A percentile compares a stretch with the other conserved stretches of the same genome.
Evolutionary conservation across 1,284 basidiomycete species (phyloP).

Genomic region (Athelia sp.): DNA sequence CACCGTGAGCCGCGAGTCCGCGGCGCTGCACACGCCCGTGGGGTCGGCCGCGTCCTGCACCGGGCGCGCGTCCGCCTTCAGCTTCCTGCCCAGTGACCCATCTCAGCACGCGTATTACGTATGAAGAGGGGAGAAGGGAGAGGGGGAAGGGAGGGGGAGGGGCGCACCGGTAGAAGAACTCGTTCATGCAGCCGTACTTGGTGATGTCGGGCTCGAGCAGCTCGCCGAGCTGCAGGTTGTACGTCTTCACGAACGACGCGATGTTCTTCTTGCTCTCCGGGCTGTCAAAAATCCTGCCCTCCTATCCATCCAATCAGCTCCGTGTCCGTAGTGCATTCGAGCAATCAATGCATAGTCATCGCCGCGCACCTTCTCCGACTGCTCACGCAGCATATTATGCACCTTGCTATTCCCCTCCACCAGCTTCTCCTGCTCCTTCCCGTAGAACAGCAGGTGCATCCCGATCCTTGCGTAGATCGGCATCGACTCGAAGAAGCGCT

Average conservation of each 20-base stretch:
- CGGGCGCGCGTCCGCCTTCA: conserved; percentile 63
- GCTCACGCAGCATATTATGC: conserved; percentile 56
- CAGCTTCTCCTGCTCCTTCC: conserved; percentile 45
- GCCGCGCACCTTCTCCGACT: conserved; percentile 54
- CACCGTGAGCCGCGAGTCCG: conserved; percentile 74
- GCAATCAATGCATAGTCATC: background rate
- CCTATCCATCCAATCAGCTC: conserved; percentile 20
- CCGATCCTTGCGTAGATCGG: conserved; percentile 70
- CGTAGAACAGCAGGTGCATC: conserved; percentile 79
- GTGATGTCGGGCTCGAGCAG: conserved; percentile 59
- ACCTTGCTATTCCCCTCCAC: conserved; percentile 52
- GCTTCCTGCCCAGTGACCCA: conserved; percentile 34
- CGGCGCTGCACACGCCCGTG: conserved; percentile 55
- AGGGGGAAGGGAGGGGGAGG: too few species aligned
- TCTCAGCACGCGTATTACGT: background rate
- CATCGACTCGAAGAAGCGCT: conserved; percentile 77
- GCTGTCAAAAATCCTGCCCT: conserved; percentile 53
- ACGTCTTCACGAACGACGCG: conserved; percentile 70
- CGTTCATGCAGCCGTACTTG: conserved; percentile 72
- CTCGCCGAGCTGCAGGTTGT: conserved; percentile 59
- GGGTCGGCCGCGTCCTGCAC: conserved; percentile 56
- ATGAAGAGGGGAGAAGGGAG: background rate
- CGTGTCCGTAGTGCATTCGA: background rate
- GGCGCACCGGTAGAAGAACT: conserved; percentile 68
- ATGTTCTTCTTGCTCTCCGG: conserved; percentile 58